Base-by-base conservation (phyloP, 164 flowering plant species). In the Aristolochia californica region DNA sequence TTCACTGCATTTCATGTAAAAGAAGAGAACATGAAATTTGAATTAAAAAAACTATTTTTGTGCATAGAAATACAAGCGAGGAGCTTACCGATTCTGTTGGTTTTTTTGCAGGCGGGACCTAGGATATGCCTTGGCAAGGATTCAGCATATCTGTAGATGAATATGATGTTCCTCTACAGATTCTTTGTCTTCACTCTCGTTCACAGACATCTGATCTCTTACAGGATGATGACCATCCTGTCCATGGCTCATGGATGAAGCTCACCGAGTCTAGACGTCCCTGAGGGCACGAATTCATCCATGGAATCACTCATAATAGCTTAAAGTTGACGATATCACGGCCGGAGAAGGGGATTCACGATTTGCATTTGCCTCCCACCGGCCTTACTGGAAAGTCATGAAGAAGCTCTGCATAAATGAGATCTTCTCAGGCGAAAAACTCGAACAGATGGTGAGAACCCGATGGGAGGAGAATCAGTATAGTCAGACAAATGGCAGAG, bases 81-180 rank as follows among this genome's bases (percentile, higher is more conserved):
- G n/a, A n/a, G n/a, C n/a, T n/a, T n/a, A 17, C 45, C 49, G 20
- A 34, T 4, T 53, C 25, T 10, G 2, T 17, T 13, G 18, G 27
- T n/a, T n/a, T n/a, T 30, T 53, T 13, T 65, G 61, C 82, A 91
- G 98, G 98, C 91, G 3, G 98, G 95, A 26, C 98, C 97, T 22
- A 83, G 98, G 70, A 85, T 89, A 58, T 91, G 98, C 66, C 78
- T 93, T 0, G 97, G 98, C 23, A 93, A 93, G 77, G 98, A 93
- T 60, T 93, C 95, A 7, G 97, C 96, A 13, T 93, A 85, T 64
- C 84, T 89, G 10, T 97, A 93, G 61, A 89, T 88, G 98, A 93
- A 87, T 72, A 87, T 89, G 91, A 78, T 96, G 30, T 66, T 91
- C 60, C 56, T 93, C 62, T 82, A 91, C 57, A 77, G 97, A 71